Percentiles rank a stretch among this genome's conserved stretches.
These are phyloP conservation scores for Cercospora canescens DNA, from an alignment of 2,329 filamentous ascomycete genomes.

Conservation along the genomic window DNA sequence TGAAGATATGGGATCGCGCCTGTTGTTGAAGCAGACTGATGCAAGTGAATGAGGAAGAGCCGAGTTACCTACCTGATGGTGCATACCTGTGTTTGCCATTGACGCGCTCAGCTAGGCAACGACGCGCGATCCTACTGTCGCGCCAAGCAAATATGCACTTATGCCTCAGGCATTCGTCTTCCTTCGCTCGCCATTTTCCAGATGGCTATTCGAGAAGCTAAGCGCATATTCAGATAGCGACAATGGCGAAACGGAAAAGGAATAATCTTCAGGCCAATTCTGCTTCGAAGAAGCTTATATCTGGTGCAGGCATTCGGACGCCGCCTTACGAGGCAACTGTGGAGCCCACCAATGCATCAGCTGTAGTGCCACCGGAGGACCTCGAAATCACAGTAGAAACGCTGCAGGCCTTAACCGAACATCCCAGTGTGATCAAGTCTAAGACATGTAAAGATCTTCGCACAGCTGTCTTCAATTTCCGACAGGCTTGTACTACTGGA, in stretches of 20 bases:
- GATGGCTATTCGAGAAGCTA: neutral
- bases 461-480: constrained; percentile 67
- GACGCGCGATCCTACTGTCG: neutral
- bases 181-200: neutral
- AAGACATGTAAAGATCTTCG: constrained; percentile 67
- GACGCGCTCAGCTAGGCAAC: neutral
- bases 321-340: constrained; percentile 7
- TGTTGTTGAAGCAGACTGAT: constrained; percentile 3
- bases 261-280: neutral
- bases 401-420: constrained; percentile 56
- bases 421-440: constrained; percentile 66
- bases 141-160: neutral
- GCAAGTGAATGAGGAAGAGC: neutral
- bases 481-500: constrained; percentile 67
- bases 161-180: neutral
- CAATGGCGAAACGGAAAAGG: constrained; percentile 18
- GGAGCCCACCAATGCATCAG: constrained; percentile 3
- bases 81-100: neutral
- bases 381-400: constrained; percentile 68
- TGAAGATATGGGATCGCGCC: neutral
- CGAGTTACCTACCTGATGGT: constrained; percentile 8
- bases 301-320: constrained; percentile 2
- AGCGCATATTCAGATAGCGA: neutral
- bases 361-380: constrained; percentile 50
- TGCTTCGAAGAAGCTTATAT: neutral